Evolutionary conservation across 177 flowering plant species (phyloP).

Genomic region (Vitis hybrid): DNA sequence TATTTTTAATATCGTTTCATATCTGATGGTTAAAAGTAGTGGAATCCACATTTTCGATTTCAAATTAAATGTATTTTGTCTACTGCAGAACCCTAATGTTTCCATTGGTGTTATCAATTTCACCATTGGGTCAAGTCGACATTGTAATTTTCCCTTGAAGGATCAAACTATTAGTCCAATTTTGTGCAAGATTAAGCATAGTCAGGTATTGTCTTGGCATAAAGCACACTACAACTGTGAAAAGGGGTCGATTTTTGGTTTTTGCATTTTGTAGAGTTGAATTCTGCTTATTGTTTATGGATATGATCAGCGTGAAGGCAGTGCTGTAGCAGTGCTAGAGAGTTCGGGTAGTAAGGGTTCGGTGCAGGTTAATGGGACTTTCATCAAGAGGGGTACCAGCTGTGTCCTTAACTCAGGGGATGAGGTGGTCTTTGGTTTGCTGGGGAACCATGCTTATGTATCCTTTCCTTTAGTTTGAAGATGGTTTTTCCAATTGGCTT

Average conservation of each 20-base stretch:
- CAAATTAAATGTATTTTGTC: not conserved
- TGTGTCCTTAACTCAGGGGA: constrained; percentile 75
- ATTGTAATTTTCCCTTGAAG: constrained; percentile 53
- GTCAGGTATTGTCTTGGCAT: constrained; percentile 48
- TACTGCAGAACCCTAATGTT: constrained; percentile 61
- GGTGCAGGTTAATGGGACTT: constrained; percentile 68
- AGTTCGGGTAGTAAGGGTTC: constrained; percentile 79
- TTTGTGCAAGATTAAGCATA: constrained; percentile 60
- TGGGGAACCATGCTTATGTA: constrained; percentile 80
- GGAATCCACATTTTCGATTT: not conserved
- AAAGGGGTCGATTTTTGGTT: not conserved
- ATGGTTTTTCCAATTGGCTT: not conserved
- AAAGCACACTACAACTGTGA: not conserved
- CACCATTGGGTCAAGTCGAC: constrained; percentile 60
- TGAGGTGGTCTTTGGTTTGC: constrained; percentile 63
- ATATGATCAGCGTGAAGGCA: constrained; percentile 68
- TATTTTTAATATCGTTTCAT: not conserved
- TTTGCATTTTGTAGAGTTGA: constrained; percentile 21
- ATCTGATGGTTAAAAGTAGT: not conserved
- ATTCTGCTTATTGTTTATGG: constrained; percentile 51
- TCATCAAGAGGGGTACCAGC: constrained; percentile 47
- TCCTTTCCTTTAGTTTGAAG: constrained; percentile 41
- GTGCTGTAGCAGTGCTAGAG: constrained; percentile 62
- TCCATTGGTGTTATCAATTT: constrained; percentile 37
- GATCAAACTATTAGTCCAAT: constrained; percentile 50